Evolutionary conservation across 805 yeast genomes (phyloP), one percentile per base, ranked within the genome.

Genomic region (Candida yuanshanica): DNA sequence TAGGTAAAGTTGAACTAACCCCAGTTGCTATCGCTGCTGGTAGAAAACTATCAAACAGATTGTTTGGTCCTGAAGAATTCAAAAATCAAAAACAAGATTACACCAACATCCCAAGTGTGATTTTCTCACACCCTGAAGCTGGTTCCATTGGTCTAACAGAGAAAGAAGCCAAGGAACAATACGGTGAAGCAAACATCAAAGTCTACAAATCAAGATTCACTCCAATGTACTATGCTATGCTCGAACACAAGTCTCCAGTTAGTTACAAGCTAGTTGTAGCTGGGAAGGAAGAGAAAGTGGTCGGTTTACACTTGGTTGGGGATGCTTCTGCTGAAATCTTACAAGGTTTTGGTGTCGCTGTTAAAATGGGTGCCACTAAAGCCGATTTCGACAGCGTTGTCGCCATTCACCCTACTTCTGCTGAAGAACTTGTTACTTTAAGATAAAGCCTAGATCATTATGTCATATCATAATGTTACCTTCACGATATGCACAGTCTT

Each of bases 1-100:
- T 86, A 34, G 97, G 96, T 47, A 80, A 84, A 23, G 83, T 86
- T 35, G 98, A 93, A 69, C 75, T 93, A 55, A 93, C 99, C 3
- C 99, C 99, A 8, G 97, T 89, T 34, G 99, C 99, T 29, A 93
- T 93, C 68, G 97, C 99, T 27, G 90, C 99, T 9, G 99, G 99
- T 46, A 82, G 99, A 66, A 86, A 79, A 62, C 74, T 93, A 52
- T 78, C 97, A 22, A 90, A 91, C 69, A 78, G 99, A 62, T 68
- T 93, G 45, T 93, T 91, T 60, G 96, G 96, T 18, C 83, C 90
- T 42, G 78, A 74, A 47, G 61, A 66, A 42, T 87, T 74, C 69
- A 77, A 76, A 48, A 62, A 77, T 36, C 85, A 82, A 62, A 88
- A 90, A 60, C 87, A 86, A 62, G 96, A 89, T 61, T 93, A 82